Evolutionary conservation across 306 rosid species (phyloP), one percentile per base, ranked within the genome.

Genomic region (Ochetophila trinervis): DNA sequence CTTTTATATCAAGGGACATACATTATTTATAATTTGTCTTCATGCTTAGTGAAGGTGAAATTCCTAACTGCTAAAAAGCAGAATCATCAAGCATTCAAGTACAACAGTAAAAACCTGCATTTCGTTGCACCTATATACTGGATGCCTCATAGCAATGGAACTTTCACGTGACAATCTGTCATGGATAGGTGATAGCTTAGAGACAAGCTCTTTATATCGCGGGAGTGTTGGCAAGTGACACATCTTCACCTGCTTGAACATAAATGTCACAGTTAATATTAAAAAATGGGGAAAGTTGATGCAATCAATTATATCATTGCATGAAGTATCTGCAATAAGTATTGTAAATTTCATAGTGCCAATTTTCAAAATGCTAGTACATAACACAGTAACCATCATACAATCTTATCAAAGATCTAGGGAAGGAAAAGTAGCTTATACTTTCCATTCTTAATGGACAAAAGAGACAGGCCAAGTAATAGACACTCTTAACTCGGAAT

Each of bases 71-170:
- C 54, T 36, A 34, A 71, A 72, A 23, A 63, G 36, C 35, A 24
- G 66, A 35, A 63, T 21, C 40, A 74, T 8, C 54, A 51, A 57
- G 79, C 50, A 40, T 63, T 60, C 67, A 47, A 73, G 74, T 62
- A 69, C 45, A 63, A 24, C 55, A 52, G 79, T 63, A 63, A 57
- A 53, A 79, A 89, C 99, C 99, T 93, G 96, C 57, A 75, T 68
- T 83, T 93, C 91, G 71, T 64, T 90, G 90, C 91, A 90, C 87
- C 86, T 86, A 83, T 90, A 84, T 76, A 93, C 83, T 63, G 95
- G 99, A 78, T 84, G 94, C 80, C 65, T 90, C 77, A 65, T 76
- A 70, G 96, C 96, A 60, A 66, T 34, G 57, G 87, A 79, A 69
- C 79, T 52, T 76, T 85, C 84, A 2, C 36, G 53, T 21, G 84